Conservation (phyloP, 2,329 filamentous ascomycete species). For the Monosporascus sp. region DNA sequence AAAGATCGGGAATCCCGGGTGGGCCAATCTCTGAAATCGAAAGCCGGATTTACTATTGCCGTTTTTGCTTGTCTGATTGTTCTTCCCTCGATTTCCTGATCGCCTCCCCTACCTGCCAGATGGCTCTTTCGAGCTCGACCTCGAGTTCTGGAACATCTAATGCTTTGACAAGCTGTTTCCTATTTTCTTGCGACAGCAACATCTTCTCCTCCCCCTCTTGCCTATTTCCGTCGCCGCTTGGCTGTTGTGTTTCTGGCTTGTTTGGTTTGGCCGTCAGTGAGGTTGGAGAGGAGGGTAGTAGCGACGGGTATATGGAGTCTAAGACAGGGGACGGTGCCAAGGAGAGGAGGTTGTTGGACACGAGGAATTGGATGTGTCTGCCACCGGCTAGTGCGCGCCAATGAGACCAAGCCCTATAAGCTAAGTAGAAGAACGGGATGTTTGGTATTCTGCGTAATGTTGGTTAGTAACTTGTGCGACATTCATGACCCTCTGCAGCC, state of each 20-base stretch:
- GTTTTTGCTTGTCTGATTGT: conserved; percentile 3
- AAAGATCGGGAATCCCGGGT: too few species aligned
- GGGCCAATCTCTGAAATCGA: too few species aligned
- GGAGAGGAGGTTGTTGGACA: conserved; percentile 65
- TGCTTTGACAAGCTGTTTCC: conserved; percentile 52
- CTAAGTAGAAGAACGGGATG: conserved; percentile 93
- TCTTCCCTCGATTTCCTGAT: conserved; percentile 31
- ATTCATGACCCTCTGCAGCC: neutral
- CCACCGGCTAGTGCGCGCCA: conserved; percentile 83
- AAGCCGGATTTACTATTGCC: neutral
- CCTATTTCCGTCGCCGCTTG: conserved; percentile 6
- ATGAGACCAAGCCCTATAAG: conserved; percentile 87
- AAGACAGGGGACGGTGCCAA: conserved; percentile 62
- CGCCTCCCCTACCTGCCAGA: conserved; percentile 62
- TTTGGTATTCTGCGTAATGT: conserved; percentile 66
- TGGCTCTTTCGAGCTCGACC: conserved; percentile 67
- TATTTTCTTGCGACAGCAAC: conserved; percentile 46
- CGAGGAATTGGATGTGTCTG: conserved; percentile 75
- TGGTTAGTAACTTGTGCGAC: conserved; percentile 9
- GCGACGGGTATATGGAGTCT: conserved; percentile 62
- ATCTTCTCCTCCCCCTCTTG: conserved; percentile 36
- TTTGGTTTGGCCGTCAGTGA: conserved; percentile 20
- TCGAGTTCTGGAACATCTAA: conserved; percentile 65
- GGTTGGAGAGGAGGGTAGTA: conserved; percentile 19
- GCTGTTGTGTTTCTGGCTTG: conserved; percentile 14